Evolutionary conservation across 805 yeast species (phyloP).

Genomic region (Zygosaccharomyces gambellarensis): DNA sequence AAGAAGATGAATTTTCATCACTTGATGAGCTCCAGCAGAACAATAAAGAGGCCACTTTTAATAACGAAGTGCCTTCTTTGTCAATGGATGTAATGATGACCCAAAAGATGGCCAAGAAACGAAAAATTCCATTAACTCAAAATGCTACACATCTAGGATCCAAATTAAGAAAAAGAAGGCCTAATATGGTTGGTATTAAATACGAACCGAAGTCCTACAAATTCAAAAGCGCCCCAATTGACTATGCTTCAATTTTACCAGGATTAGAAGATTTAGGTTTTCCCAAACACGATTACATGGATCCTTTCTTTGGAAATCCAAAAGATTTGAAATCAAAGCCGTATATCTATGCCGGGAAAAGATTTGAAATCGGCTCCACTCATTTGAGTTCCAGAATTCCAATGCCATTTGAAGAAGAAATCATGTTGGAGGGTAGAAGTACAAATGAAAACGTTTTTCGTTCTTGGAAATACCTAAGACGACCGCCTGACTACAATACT

Average conservation of each 20-base stretch:
- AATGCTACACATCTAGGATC: background rate
- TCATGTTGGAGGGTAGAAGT: conserved; percentile 6
- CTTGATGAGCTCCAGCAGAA: background rate
- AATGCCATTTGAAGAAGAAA: conserved; percentile 23
- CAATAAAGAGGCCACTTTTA: background rate
- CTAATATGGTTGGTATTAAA: conserved; percentile 3
- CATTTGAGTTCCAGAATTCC: conserved; percentile 34
- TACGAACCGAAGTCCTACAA: conserved; percentile 4
- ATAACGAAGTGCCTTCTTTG: background rate
- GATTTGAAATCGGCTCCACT: conserved; percentile 44
- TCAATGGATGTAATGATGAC: conserved; percentile 23
- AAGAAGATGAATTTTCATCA: conserved; percentile 2
- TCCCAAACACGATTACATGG: conserved; percentile 50
- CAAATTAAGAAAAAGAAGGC: conserved; percentile 1
- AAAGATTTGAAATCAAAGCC: conserved; percentile 52
- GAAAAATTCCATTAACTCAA: background rate
- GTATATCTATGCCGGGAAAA: conserved; percentile 62
- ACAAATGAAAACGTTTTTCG: conserved; percentile 6
- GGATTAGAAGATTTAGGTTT: conserved; percentile 47
- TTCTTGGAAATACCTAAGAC: conserved; percentile 43
- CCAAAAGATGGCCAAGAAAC: conserved; percentile 21
- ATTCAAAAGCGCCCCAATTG: conserved; percentile 22
- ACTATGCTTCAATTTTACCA: conserved; percentile 35
- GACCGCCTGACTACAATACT: conserved; percentile 45
- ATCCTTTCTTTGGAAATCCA: conserved; percentile 57